Conservation (phyloP, 2,329 filamentous ascomycete species). For the Biscogniauxia marginata region DNA sequence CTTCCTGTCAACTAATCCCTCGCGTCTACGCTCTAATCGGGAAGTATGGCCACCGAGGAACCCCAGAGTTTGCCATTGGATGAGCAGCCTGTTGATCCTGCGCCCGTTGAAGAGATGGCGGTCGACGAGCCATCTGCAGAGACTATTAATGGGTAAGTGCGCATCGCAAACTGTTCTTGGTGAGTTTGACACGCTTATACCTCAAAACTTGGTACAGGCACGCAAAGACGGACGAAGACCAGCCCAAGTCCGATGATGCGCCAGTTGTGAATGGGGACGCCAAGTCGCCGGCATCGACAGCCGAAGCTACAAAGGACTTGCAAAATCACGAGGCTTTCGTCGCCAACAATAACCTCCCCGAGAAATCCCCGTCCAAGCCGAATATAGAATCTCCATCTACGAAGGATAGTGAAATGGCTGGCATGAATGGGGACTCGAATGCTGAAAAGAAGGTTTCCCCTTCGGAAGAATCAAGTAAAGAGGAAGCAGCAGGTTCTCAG, state of each 20-base stretch:
- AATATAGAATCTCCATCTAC: not conserved
- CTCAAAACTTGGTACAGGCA: conserved; percentile 13
- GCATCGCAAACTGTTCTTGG: conserved; percentile 1
- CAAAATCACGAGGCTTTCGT: conserved; percentile 25
- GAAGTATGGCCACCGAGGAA: conserved; percentile 35
- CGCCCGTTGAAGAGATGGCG: conserved; percentile 42
- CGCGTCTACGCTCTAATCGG: conserved; percentile 17
- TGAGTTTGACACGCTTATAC: conserved; percentile 3
- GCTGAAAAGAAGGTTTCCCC: conserved; percentile 8
- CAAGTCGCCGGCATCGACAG: conserved; percentile 6
- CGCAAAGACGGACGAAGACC: conserved; percentile 18
- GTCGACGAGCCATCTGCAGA: conserved; percentile 42
- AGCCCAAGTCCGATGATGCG: conserved; percentile 14
- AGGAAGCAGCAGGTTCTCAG: not conserved
- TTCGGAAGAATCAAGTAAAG: not conserved
- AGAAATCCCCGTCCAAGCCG: conserved; percentile 15
- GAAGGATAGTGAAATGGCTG: conserved; percentile 19
- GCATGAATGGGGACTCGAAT: conserved; percentile 13
- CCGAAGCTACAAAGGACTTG: conserved; percentile 10
- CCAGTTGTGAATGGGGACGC: conserved; percentile 25
- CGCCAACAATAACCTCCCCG: conserved; percentile 19
- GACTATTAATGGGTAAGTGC: conserved; percentile 58
- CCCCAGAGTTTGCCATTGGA: conserved; percentile 26
- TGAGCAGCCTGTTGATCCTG: conserved; percentile 17
- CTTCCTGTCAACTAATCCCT: not conserved